Percentiles rank a stretch among this genome's conserved stretches.
Evolutionary conservation across 2,329 filamentous ascomycete species (phyloP).

Genomic region (Fusarium neocosmosporiellum): DNA sequence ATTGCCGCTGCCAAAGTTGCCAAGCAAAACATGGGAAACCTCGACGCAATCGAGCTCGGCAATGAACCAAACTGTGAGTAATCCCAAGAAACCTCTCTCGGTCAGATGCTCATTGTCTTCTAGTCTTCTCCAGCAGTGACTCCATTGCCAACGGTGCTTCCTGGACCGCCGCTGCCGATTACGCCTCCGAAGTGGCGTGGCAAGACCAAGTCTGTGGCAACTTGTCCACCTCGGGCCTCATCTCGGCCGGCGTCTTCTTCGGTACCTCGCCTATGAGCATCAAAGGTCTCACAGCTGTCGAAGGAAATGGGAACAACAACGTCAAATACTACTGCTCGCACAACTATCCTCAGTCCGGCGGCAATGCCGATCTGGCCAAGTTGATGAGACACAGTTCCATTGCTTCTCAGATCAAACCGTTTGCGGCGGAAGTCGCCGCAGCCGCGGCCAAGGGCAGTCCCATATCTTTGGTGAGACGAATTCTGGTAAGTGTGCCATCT

Average conservation of each 20-base stretch:
- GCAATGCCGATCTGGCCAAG: slow-evolving; percentile 48
- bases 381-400: slow-evolving; percentile 58
- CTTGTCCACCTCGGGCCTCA: slow-evolving; percentile 41
- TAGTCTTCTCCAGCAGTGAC: slow-evolving; percentile 26
- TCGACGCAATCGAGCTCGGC: slow-evolving; percentile 66
- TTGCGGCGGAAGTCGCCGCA: slow-evolving; percentile 51
- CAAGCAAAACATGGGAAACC: slow-evolving; percentile 57
- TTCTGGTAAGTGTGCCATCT: slow-evolving; percentile 37
- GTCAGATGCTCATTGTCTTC: background rate
- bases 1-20: slow-evolving; percentile 62
- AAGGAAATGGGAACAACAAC: slow-evolving; percentile 50
- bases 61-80: slow-evolving; percentile 67
- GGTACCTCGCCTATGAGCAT: slow-evolving; percentile 50
- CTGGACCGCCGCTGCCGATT: slow-evolving; percentile 49
- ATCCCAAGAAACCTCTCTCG: background rate
- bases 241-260: slow-evolving; percentile 51
- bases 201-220: slow-evolving; percentile 46
- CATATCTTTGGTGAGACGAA: slow-evolving; percentile 60
- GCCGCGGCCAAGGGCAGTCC: slow-evolving; percentile 50
- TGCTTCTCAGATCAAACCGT: slow-evolving; percentile 50
- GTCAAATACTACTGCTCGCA: slow-evolving; percentile 58
- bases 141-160: slow-evolving; percentile 38
- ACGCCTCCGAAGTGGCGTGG: slow-evolving; percentile 47
- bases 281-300: slow-evolving; percentile 47
- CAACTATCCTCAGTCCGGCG: slow-evolving; percentile 55